These are phyloP conservation scores for Syncephalastrum monosporum DNA, from an alignment of 371 early-diverging fungal genomes.

Conservation along the genomic window DNA sequence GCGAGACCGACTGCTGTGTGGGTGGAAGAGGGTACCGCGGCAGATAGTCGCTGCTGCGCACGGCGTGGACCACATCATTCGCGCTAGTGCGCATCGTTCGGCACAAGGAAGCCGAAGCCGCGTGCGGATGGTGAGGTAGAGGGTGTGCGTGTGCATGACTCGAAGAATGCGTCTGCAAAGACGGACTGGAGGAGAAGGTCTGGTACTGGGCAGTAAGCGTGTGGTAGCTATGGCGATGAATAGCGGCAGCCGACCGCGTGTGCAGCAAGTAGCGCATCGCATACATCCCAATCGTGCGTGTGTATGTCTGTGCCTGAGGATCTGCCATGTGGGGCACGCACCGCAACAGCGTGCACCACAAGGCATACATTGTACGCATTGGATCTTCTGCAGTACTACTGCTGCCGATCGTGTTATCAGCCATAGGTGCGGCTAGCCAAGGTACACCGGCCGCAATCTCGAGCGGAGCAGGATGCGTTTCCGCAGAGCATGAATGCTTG, in stretches of 20 bases:
- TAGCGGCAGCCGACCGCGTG: background rate
- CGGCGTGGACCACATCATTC: background rate
- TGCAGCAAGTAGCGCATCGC: slow-evolving; percentile 38
- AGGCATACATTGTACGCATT: slow-evolving; percentile 20
- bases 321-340: slow-evolving; percentile 33
- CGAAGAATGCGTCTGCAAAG: too few species aligned
- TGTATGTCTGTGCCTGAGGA: slow-evolving; percentile 23
- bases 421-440: slow-evolving; percentile 15
- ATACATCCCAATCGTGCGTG: slow-evolving; percentile 32
- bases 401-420: slow-evolving; percentile 2
- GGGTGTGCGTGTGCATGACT: background rate
- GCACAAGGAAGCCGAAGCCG: slow-evolving; percentile 1
- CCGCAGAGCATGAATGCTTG: slow-evolving; percentile 13
- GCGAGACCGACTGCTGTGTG: too few species aligned
- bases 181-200: background rate
- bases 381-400: slow-evolving; percentile 6
- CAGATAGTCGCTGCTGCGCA: too few species aligned
- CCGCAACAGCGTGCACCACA: slow-evolving; percentile 43
- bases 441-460: slow-evolving; percentile 13
- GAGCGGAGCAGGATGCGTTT: slow-evolving; percentile 11
- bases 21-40: too few species aligned
- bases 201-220: background rate
- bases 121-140: background rate
- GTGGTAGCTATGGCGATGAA: slow-evolving; percentile 3
- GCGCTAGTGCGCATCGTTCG: slow-evolving; percentile 1